Conservation (phyloP, 345 rosid species). For the Eucalyptus cloeziana region DNA sequence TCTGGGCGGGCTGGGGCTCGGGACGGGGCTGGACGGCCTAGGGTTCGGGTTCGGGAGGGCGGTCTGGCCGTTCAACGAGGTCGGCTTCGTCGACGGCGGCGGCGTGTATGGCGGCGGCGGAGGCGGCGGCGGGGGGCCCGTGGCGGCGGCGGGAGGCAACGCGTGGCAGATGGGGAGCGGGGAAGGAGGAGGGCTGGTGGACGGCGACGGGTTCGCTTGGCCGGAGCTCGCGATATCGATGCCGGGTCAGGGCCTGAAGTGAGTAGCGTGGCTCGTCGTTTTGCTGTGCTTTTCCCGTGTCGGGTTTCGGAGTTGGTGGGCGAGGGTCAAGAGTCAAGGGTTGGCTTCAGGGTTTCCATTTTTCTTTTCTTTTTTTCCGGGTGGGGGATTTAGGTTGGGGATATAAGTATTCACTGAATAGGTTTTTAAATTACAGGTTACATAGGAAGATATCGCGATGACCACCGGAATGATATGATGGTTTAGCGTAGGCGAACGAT, state of each 20-base stretch:
- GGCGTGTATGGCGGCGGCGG: background rate
- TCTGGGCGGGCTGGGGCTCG: background rate
- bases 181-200: conserved; percentile 18
- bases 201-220: conserved; percentile 33
- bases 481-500: background rate
- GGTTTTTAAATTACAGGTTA: background rate
- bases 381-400: background rate
- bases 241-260: conserved; percentile 33
- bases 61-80: conserved; percentile 25
- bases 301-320: background rate
- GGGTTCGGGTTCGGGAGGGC: conserved; percentile 21
- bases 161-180: conserved; percentile 21
- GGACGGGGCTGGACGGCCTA: conserved; percentile 8
- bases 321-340: background rate
- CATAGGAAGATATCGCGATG: background rate
- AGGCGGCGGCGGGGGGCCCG: background rate
- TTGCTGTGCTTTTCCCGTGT: background rate
- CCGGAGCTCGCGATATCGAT: conserved; percentile 43
- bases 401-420: background rate
- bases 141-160: conserved; percentile 1
- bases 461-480: background rate
- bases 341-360: background rate
- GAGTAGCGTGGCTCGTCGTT: background rate
- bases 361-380: background rate
- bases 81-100: background rate